Percentiles rank a stretch among this genome's conserved stretches.
phyloP scores from a whole-genome alignment of 2,329 filamentous ascomycete species.

The Neofusicoccum laricinum region DNA sequence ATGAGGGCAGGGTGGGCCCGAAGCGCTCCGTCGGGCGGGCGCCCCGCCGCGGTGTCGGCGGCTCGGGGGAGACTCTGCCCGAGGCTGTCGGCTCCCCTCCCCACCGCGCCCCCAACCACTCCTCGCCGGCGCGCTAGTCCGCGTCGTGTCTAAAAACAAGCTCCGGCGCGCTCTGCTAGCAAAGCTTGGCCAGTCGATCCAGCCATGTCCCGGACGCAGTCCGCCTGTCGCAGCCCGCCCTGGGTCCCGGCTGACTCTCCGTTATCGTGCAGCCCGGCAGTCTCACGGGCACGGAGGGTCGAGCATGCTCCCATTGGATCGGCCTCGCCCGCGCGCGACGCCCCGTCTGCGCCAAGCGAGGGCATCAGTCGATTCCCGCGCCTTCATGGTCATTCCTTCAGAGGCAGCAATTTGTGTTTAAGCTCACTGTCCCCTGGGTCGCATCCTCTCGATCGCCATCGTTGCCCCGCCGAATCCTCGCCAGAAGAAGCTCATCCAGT shows the following conservation, averaged over 20 bases:
- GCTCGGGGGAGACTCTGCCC: not conserved
- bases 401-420: not conserved
- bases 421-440: too few relatives aligned
- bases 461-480: too few relatives aligned
- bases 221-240: too few relatives aligned
- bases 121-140: not conserved
- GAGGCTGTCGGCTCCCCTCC: conserved; percentile 1
- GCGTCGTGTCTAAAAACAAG: not conserved
- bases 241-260: too few relatives aligned
- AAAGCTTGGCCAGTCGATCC: not conserved
- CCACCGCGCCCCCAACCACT: not conserved
- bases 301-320: not conserved
- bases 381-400: not conserved
- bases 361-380: too few relatives aligned
- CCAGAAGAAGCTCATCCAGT: too few relatives aligned
- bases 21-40: not conserved
- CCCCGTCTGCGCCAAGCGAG: not conserved
- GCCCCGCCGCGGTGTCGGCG: not conserved
- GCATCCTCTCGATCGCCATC: too few relatives aligned
- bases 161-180: not conserved
- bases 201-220: too few relatives aligned
- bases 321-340: not conserved
- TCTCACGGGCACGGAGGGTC: not conserved
- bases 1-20: not conserved
- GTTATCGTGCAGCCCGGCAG: too few relatives aligned